Evolutionary conservation across 495 filamentous ascomycete genomes (phyloP).

Genomic region (Jackrogersella minutella): DNA sequence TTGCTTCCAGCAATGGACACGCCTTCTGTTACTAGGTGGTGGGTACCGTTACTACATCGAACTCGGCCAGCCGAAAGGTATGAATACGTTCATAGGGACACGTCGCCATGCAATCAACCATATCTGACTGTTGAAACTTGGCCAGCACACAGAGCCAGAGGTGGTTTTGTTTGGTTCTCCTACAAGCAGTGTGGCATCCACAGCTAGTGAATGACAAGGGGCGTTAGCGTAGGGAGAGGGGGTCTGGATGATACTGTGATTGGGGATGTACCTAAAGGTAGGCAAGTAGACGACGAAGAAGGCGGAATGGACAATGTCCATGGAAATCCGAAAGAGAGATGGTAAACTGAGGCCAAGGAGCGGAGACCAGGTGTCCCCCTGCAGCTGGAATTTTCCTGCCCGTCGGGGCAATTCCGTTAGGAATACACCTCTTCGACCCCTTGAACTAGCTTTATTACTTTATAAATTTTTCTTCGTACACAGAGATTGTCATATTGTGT

Average conservation of each 20-base stretch:
- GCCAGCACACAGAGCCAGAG: conserved; percentile 38
- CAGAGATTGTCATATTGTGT: conserved; percentile 20
- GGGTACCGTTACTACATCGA: conserved; percentile 26
- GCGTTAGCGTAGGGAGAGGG: conserved; percentile 34
- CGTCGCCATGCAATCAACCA: conserved; percentile 36
- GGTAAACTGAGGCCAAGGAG: conserved; percentile 32
- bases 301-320: conserved; percentile 35
- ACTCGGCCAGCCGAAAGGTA: conserved; percentile 4
- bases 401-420: conserved; percentile 45
- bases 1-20: conserved; percentile 9
- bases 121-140: conserved; percentile 24
- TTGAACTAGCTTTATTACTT: conserved; percentile 15
- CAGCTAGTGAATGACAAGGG: conserved; percentile 26
- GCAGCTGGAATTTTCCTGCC: conserved; percentile 46
- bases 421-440: conserved; percentile 33
- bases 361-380: conserved; percentile 44
- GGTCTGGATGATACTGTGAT: conserved; percentile 30
- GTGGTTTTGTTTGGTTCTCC: conserved; percentile 27
- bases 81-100: conserved; percentile 22
- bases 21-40: conserved; percentile 19
- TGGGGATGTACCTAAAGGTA: conserved; percentile 19
- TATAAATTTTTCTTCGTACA: conserved; percentile 23
- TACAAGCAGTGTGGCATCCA: conserved; percentile 35
- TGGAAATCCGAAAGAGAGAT: conserved; percentile 39
- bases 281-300: conserved; percentile 5